These are phyloP conservation scores for Solanum neorickii DNA, from an alignment of 257 asterid genomes.

Conservation along the genomic window DNA sequence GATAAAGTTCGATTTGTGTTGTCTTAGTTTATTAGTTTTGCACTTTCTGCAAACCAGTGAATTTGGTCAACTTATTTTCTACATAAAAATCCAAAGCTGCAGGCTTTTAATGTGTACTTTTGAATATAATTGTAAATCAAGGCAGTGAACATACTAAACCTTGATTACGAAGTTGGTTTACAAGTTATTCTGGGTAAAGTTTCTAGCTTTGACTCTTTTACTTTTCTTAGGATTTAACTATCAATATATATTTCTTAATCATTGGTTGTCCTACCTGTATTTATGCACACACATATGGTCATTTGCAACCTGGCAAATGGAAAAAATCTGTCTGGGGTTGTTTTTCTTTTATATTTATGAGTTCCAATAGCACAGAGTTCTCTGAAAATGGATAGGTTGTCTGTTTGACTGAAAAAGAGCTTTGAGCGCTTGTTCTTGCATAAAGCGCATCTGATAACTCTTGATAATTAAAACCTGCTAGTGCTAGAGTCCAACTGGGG, in stretches of 20 bases:
- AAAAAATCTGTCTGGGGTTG: background rate
- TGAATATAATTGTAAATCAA: background rate
- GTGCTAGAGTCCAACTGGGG: background rate
- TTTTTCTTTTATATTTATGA: background rate
- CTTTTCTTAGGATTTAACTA: background rate
- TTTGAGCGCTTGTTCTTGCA: background rate
- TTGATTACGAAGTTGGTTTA: background rate
- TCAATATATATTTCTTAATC: background rate
- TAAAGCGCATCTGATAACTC: background rate
- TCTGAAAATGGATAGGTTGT: background rate
- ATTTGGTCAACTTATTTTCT: background rate
- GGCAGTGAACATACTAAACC: background rate
- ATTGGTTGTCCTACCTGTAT: background rate
- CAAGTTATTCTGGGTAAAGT: background rate
- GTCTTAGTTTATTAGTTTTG: background rate
- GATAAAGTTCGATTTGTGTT: background rate
- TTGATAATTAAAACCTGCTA: background rate
- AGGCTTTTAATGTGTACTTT: background rate
- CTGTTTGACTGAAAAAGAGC: background rate
- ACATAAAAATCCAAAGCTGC: background rate
- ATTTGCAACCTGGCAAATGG: background rate
- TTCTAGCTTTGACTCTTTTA: background rate
- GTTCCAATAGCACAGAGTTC: background rate
- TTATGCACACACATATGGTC: background rate
- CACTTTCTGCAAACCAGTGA: background rate